Evolutionary conservation across 176 grass and related monocot genomes (phyloP), one percentile per base, ranked within the genome.

Genomic region (Eragrostis curvula): DNA sequence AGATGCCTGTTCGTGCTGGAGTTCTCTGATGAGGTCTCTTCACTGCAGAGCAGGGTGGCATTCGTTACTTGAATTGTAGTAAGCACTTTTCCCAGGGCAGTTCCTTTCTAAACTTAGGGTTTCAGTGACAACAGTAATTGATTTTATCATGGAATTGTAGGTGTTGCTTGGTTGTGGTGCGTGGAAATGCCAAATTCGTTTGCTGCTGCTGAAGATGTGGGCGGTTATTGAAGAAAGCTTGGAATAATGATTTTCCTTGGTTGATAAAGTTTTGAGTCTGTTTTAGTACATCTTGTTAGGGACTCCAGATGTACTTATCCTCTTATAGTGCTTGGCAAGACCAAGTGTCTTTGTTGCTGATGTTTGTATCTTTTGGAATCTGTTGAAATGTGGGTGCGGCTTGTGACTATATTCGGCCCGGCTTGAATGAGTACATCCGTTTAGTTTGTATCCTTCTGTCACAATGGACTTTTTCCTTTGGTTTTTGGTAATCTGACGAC

Each of bases 51-150:
- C 79, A 86, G 79, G 74, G 74, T 79, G 79, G 44, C 79, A 83
- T 90, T 90, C 20, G 60, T 90, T 86, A 55, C 79, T 86, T 86
- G 74, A 83, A 73, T 74, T 79, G 79, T 86, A 56, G 84, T 90
- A 72, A 83, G 79, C 49, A 69, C 61, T 87, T 68, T 40, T 57
- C 8, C 2, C 28, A 68, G 70, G 61, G 36, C 7, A 45, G 15
- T 44, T 17, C 24, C 25, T 69, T 75, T 17, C 23, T 29, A n/a
- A 84, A 43, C 25, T 74, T 14, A 20, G 2, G 7, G 8, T 59
- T 69, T 83, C 25, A 79, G 68, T 36, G 30, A 27, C 28, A 61
- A 20, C 18, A 72, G 49, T 20, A 21, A 81, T 14, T 85, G 74
- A 72, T 53, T 5, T 13, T 30, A 36, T 77, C 20, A 57, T 74